Conservation (phyloP, 139 green algal genomes). For the Marvania coccoides region DNA sequence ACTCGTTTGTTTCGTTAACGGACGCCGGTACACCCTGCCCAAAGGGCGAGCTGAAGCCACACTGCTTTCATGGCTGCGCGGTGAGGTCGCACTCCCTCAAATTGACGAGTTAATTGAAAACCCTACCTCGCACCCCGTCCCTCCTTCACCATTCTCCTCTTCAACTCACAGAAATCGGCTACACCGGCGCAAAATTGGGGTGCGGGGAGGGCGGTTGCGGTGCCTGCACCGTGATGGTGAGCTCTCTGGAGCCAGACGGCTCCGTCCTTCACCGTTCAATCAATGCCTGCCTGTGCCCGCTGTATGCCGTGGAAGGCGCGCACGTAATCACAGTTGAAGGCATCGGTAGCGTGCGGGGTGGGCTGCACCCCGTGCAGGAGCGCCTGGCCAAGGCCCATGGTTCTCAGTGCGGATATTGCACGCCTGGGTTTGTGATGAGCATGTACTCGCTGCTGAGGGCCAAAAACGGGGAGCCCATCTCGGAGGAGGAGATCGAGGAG, state of each 20-base stretch:
- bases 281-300: constrained; percentile 91
- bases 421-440: constrained; percentile 95
- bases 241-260: constrained; percentile 40
- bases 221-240: constrained; percentile 94
- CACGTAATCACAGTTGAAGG: constrained; percentile 93
- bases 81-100: no score
- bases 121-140: background rate
- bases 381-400: constrained; percentile 80
- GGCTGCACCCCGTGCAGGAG: constrained; percentile 89
- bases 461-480: constrained; percentile 36
- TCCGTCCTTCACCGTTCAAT: constrained; percentile 66
- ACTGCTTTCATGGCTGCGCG: no score
- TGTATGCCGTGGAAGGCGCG: constrained; percentile 87
- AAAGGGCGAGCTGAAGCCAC: no score
- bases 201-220: constrained; percentile 94
- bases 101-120: no score
- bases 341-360: constrained; percentile 70
- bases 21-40: no score
- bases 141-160: background rate
- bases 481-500: constrained; percentile 87
- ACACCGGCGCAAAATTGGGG: constrained; percentile 91
- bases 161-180: constrained; percentile 46
- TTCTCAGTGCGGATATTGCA: constrained; percentile 97
- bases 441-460: constrained; percentile 87
- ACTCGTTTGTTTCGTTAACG: no score